phyloP scores from a whole-genome alignment of 2,329 filamentous ascomycete species.

The Delphinella strobiligena region DNA sequence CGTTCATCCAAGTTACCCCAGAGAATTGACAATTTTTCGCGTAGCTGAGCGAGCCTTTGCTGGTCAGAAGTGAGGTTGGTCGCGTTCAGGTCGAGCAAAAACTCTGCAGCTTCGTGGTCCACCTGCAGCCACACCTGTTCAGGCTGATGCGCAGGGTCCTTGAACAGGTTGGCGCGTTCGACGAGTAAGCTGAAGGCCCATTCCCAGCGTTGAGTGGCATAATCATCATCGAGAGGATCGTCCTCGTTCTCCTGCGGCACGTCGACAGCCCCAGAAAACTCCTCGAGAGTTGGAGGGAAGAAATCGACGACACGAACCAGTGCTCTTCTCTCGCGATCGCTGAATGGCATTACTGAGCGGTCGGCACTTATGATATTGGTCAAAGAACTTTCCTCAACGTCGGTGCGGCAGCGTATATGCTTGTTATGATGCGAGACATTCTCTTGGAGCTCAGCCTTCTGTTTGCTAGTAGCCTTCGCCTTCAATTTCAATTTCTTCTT shows the following conservation, averaged over 20 bases:
- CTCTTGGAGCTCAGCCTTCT: too few species aligned
- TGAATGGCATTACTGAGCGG: constrained; percentile 48
- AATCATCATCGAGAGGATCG: constrained; percentile 22
- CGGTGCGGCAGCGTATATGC: too few species aligned
- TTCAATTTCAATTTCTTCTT: constrained; percentile 20
- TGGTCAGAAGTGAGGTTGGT: constrained; percentile 40
- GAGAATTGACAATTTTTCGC: constrained; percentile 60
- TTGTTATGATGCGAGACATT: too few species aligned
- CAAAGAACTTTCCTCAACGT: too few species aligned
- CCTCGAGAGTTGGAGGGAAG: constrained; percentile 53
- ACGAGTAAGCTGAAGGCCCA: constrained; percentile 75
- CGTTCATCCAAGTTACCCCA: constrained; percentile 79
- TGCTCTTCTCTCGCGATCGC: constrained; percentile 58
- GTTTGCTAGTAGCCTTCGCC: too few species aligned
- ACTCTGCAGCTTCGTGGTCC: constrained; percentile 44
- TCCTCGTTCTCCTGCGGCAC: constrained; percentile 17
- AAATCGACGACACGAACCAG: constrained; percentile 74
- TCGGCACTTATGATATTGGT: not conserved
- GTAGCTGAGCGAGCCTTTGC: constrained; percentile 39
- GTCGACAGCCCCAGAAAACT: constrained; percentile 41
- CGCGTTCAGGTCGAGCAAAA: constrained; percentile 46
- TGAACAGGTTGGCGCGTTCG: constrained; percentile 47
- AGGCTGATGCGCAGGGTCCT: constrained; percentile 22
- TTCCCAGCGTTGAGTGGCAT: constrained; percentile 46
- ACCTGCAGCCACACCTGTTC: constrained; percentile 56